Conservation (phyloP, 345 rosid species). For the Limnanthes douglasii region DNA sequence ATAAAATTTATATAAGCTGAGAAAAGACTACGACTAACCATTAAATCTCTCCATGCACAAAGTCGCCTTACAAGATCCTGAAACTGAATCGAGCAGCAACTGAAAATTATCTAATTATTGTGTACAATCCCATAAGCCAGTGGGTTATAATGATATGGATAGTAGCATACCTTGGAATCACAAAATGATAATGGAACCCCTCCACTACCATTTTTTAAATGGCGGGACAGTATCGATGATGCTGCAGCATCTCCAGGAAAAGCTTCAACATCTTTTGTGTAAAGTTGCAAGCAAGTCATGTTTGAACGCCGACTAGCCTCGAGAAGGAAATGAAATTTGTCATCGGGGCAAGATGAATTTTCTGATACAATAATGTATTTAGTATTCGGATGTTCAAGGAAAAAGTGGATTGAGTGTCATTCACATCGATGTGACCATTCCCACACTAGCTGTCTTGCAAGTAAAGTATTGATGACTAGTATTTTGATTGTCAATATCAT, state of each 20-base stretch:
- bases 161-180: slow-evolving; percentile 37
- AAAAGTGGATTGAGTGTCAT: too few species aligned
- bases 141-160: background rate
- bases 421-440: too few species aligned
- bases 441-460: too few species aligned
- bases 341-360: slow-evolving; percentile 49
- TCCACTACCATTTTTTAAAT: slow-evolving; percentile 37
- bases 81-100: slow-evolving; percentile 17
- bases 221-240: slow-evolving; percentile 59
- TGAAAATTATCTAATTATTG: slow-evolving; percentile 1
- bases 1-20: too few species aligned
- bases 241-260: slow-evolving; percentile 75
- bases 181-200: slow-evolving; percentile 21
- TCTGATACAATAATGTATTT: slow-evolving; percentile 44
- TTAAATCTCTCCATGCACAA: slow-evolving; percentile 90
- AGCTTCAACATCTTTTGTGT: slow-evolving; percentile 60
- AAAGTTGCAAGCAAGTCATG: slow-evolving; percentile 65
- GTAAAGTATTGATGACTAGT: too few species aligned
- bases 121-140: background rate
- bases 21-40: slow-evolving; percentile 56
- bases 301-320: slow-evolving; percentile 92
- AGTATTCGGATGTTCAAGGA: slow-evolving; percentile 20
- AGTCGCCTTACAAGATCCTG: slow-evolving; percentile 70
- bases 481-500: too few species aligned
- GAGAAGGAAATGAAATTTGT: slow-evolving; percentile 43